Evolutionary conservation across 129 eudicot genomes (phyloP).

Genomic region (Apium graveolens): DNA sequence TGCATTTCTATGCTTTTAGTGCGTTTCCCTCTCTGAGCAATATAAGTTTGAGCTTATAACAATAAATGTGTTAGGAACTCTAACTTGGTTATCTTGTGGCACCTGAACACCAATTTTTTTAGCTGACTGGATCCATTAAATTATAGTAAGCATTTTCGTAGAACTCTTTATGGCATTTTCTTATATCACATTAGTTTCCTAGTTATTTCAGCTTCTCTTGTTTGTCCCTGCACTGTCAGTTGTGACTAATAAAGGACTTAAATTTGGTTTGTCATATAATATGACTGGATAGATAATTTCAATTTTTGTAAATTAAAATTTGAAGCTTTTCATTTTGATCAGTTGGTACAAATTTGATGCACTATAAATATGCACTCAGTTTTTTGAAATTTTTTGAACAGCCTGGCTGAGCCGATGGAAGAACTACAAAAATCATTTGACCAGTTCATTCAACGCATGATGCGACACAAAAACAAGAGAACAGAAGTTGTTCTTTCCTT

Average conservation of each 20-base stretch:
- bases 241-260: not conserved
- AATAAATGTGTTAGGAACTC: not conserved
- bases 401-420: conserved; percentile 92
- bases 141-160: not conserved
- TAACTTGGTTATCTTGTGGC: not conserved
- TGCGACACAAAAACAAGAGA: conserved; percentile 48
- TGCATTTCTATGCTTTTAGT: not conserved
- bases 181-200: not conserved
- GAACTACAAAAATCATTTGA: conserved; percentile 83
- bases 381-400: conserved; percentile 10
- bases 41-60: not conserved
- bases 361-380: not conserved
- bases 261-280: not conserved
- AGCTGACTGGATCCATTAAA: not conserved
- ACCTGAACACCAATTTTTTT: not conserved
- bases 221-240: not conserved
- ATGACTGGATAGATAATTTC: not conserved
- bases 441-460: conserved; percentile 67
- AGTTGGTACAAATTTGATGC: not conserved
- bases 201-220: not conserved
- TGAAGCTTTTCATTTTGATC: not conserved
- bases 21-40: not conserved
- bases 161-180: not conserved
- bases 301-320: not conserved
- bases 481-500: conserved; percentile 30